Evolutionary conservation across 2,329 filamentous ascomycete species (phyloP).

Genomic region (Apiospora kogelbergensis): DNA sequence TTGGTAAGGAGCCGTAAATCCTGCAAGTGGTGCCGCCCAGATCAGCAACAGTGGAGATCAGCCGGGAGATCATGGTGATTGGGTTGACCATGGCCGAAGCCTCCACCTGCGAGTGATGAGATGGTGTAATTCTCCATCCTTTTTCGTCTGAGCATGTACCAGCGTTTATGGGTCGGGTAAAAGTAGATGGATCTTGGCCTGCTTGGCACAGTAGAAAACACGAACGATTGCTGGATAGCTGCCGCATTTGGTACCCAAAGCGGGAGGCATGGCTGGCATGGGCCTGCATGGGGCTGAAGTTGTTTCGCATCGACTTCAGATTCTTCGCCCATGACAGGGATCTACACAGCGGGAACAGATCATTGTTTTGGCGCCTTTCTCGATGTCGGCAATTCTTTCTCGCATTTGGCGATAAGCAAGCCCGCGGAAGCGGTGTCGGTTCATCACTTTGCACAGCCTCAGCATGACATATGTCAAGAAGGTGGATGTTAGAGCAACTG

Average conservation of each 20-base stretch:
- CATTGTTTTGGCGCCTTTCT: slow-evolving; percentile 3
- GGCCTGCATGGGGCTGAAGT: background rate
- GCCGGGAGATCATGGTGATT: slow-evolving; percentile 15
- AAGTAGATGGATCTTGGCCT: background rate
- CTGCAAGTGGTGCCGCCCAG: slow-evolving; percentile 9
- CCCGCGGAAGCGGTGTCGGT: background rate
- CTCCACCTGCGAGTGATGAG: slow-evolving; percentile 1
- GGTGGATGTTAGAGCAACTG: background rate
- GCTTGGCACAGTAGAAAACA: background rate
- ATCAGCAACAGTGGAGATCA: slow-evolving; percentile 7
- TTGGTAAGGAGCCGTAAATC: slow-evolving; percentile 9
- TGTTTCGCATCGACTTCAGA: slow-evolving; percentile 12
- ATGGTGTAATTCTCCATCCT: background rate
- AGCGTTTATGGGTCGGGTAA: background rate
- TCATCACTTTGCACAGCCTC: background rate
- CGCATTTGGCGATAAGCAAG: background rate
- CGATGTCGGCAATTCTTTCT: background rate
- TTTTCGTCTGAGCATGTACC: slow-evolving; percentile 8
- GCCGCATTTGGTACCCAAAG: background rate
- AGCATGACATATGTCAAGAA: background rate
- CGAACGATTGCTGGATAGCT: background rate
- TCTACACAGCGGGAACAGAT: slow-evolving; percentile 1
- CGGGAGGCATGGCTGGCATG: background rate
- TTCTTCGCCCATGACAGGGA: background rate
- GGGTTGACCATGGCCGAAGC: slow-evolving; percentile 10